Evolutionary conservation across 768 basidiomycete genomes (phyloP).

Genomic region (Phylloporus sp.): DNA sequence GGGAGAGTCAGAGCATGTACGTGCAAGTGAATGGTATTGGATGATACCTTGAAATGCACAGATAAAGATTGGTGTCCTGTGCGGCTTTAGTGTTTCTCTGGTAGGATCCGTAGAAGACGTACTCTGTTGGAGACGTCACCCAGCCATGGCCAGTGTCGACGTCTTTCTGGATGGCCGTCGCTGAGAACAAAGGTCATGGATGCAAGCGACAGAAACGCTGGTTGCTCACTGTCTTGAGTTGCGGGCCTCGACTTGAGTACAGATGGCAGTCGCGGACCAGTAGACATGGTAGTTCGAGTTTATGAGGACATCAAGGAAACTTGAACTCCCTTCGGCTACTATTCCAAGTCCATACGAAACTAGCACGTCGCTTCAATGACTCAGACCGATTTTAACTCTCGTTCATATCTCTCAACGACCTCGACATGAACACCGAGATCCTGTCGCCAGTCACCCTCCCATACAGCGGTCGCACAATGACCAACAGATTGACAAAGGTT

Average conservation of each 20-base stretch:
- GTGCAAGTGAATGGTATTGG: background rate
- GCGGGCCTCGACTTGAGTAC: slow-evolving; percentile 33
- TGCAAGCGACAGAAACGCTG: background rate
- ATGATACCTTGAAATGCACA: slow-evolving; percentile 57
- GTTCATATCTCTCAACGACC: background rate
- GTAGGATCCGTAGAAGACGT: slow-evolving; percentile 26
- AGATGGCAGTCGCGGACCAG: slow-evolving; percentile 30
- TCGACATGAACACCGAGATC: slow-evolving; percentile 15
- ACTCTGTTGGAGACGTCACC: slow-evolving; percentile 67
- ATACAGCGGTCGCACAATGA: slow-evolving; percentile 33
- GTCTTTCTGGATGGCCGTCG: slow-evolving; percentile 52
- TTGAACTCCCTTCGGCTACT: no score
- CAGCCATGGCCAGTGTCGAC: slow-evolving; percentile 51
- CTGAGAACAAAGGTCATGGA: slow-evolving; percentile 28
- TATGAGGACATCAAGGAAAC: no score
- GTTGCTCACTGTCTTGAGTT: slow-evolving; percentile 29
- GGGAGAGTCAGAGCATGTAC: background rate
- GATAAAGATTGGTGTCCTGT: slow-evolving; percentile 78
- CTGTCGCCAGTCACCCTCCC: slow-evolving; percentile 30
- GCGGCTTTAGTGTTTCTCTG: slow-evolving; percentile 5
- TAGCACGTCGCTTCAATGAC: no score
- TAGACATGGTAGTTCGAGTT: no score
- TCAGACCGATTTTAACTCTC: background rate
- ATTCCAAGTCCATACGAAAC: no score
- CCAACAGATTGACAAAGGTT: slow-evolving; percentile 56